Conservation (phyloP, 495 filamentous ascomycete species). For the Paragyromitra xinjiangensis region DNA sequence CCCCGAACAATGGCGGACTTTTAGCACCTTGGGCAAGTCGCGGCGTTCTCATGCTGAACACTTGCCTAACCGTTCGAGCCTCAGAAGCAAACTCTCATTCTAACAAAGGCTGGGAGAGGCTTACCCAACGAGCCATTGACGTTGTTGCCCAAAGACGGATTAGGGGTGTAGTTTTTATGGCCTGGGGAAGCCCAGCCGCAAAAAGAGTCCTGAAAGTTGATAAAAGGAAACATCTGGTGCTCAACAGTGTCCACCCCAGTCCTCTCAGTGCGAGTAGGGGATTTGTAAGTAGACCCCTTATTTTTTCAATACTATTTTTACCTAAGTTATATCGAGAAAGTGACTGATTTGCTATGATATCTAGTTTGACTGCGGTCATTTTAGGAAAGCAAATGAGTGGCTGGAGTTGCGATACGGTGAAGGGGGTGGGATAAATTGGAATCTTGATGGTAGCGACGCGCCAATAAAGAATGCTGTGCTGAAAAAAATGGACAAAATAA, state of each 20-base stretch:
- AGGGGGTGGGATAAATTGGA: conserved; percentile 86
- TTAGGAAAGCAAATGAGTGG: conserved; percentile 90
- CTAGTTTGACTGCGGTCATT: conserved; percentile 85
- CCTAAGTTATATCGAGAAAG: background rate
- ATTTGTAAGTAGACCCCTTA: conserved; percentile 64
- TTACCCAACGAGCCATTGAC: conserved; percentile 91
- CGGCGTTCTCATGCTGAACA: conserved; percentile 91
- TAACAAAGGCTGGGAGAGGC: conserved; percentile 85
- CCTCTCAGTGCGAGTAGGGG: conserved; percentile 81
- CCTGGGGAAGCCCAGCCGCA: conserved; percentile 85
- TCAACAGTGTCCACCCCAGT: conserved; percentile 89
- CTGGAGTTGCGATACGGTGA: conserved; percentile 77
- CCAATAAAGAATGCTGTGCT: background rate
- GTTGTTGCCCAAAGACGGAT: conserved; percentile 77
- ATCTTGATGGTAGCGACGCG: conserved; percentile 63
- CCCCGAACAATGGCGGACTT: conserved; percentile 78
- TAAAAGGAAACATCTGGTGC: conserved; percentile 73
- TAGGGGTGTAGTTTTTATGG: conserved; percentile 88
- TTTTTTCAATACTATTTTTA: background rate
- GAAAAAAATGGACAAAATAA: conserved; percentile 5
- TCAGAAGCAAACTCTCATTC: conserved; percentile 85
- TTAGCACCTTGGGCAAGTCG: conserved; percentile 92
- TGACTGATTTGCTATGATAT: background rate
- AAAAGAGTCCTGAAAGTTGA: conserved; percentile 77
- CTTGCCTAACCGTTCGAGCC: conserved; percentile 88